A percentile compares a stretch with the other conserved stretches of the same genome.
These are phyloP conservation scores for Volvox reticuliferus DNA, from an alignment of 139 green algal species.

Conservation along the genomic window DNA sequence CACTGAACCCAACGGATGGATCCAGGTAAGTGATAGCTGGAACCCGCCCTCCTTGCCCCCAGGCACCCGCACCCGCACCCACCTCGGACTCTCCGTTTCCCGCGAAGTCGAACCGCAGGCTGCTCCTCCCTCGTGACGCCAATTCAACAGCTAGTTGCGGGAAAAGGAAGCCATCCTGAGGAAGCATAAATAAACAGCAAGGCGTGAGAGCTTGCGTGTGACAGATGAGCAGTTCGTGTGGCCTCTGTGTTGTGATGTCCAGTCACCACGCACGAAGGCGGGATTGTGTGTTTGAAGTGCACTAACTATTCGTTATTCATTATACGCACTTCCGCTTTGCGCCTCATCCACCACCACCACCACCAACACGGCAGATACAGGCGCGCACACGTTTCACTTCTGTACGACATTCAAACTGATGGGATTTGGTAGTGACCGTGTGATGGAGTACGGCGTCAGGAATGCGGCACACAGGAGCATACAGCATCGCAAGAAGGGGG, in stretches of 20 bases:
- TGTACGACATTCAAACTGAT: not conserved
- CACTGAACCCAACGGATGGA: too few species aligned
- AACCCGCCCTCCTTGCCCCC: too few species aligned
- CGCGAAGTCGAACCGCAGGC: conserved; percentile 56
- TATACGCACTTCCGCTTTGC: not conserved
- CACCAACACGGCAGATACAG: not conserved
- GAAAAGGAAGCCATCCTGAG: conserved; percentile 37
- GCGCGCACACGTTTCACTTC: not conserved
- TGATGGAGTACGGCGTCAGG: too few species aligned
- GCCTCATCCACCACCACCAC: not conserved
- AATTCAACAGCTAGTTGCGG: conserved; percentile 29
- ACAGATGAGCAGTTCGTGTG: not conserved
- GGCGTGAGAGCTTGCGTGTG: not conserved
- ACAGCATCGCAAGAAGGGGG: too few species aligned
- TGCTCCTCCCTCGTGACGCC: not conserved
- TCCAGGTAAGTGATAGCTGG: too few species aligned
- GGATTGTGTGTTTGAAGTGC: too few species aligned
- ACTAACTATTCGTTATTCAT: too few species aligned
- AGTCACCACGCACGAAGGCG: too few species aligned
- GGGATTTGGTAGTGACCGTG: not conserved
- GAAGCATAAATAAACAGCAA: too few species aligned
- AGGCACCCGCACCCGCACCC: not conserved
- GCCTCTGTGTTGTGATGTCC: too few species aligned
- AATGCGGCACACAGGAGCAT: not conserved
- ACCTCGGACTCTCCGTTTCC: conserved; percentile 48